Base-by-base conservation (phyloP, 78 protist genomes). In the Dictyostelium intermedium region DNA sequence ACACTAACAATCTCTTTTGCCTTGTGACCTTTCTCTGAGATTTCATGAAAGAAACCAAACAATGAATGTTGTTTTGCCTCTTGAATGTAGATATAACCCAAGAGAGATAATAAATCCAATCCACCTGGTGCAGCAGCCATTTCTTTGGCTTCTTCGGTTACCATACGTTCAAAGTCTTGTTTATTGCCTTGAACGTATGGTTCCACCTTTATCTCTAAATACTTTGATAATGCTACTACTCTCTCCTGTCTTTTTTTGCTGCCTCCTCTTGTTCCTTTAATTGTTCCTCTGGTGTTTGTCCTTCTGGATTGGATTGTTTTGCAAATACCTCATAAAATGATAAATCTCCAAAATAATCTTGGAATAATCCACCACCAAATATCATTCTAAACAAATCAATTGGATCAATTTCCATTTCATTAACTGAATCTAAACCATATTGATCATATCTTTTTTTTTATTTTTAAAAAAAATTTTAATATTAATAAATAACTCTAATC, bases 101-200 rank as follows among this genome's bases (percentile, higher is more conserved):
- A 25, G 0, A 89, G 43, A 16, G 81, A 39, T 23, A 89, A 66
- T 2, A 89, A 41, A 10, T 89, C 93, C 14, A 74, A 25, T 18
- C 93, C 93, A 66, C 93, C 93, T 16, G 93, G 93, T 39, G 93
- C 45, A 1, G 30, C 66, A 25, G 86, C 93, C 93, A 89, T 89
- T 13, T 89, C 93, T 80, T 45, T 73, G 43, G 93, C 93, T 66
- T 79, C 25, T 0, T 39, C 45, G 0, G 34, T 47, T 6, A 89
- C 82, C 81, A 80, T 89, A 18, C 32, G 13, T 13, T 25, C 69
- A 80, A 89, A 89, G 0, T 80, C 72, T 5, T 23, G 1, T 79
- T 89, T 53, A 30, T 89, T 89, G 0, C 93, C 93, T 34, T 89
- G 85, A 30, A 79, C 66, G 53, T 69, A 89, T 6, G 93, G 93